These are phyloP conservation scores for Begonia peltatifolia DNA, from an alignment of 306 rosid species.

Conservation along the genomic window DNA sequence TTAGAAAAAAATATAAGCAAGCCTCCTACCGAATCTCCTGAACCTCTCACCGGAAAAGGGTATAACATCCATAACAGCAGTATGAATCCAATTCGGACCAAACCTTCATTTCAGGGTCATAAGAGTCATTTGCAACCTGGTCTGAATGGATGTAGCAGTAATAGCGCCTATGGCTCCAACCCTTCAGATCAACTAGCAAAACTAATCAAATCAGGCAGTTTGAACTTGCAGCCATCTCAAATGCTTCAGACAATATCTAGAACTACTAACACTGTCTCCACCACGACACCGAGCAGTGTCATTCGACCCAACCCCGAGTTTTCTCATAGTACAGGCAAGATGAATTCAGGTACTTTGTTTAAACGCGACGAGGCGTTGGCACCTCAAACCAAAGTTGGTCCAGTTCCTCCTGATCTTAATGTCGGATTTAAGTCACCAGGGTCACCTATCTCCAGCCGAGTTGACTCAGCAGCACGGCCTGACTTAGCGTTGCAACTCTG, in stretches of 20 bases:
- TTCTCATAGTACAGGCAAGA: slow-evolving; percentile 16
- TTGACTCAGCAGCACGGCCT: slow-evolving; percentile 38
- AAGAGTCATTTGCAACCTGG: slow-evolving; percentile 19
- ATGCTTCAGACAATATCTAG: slow-evolving; percentile 17
- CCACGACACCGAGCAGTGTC: slow-evolving; percentile 15
- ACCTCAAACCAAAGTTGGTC: slow-evolving; percentile 23
- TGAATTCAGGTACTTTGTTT: slow-evolving; percentile 8
- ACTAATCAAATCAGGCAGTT: slow-evolving; percentile 17
- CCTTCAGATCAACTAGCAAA: slow-evolving; percentile 29
- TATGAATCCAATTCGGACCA: slow-evolving; percentile 17
- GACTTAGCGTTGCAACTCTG: slow-evolving; percentile 57
- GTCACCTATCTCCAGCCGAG: slow-evolving; percentile 43
- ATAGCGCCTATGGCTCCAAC: slow-evolving; percentile 16
- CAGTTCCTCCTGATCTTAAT: slow-evolving; percentile 49
- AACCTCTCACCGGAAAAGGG: slow-evolving; percentile 20
- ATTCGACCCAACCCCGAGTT: slow-evolving; percentile 16
- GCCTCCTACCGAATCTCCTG: slow-evolving; percentile 14
- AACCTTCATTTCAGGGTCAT: slow-evolving; percentile 21
- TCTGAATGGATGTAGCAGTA: slow-evolving; percentile 27
- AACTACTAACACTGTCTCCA: slow-evolving; percentile 14
- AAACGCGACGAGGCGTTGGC: slow-evolving; percentile 12
- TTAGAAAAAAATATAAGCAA: slow-evolving; percentile 16
- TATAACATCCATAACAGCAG: slow-evolving; percentile 19
- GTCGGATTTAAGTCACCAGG: slow-evolving; percentile 51
- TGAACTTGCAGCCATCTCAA: slow-evolving; percentile 24